A percentile compares a stretch with the other conserved stretches of the same genome.
Conservation (phyloP, 2,329 filamentous ascomycete genomes). For the Moelleriella libera region DNA sequence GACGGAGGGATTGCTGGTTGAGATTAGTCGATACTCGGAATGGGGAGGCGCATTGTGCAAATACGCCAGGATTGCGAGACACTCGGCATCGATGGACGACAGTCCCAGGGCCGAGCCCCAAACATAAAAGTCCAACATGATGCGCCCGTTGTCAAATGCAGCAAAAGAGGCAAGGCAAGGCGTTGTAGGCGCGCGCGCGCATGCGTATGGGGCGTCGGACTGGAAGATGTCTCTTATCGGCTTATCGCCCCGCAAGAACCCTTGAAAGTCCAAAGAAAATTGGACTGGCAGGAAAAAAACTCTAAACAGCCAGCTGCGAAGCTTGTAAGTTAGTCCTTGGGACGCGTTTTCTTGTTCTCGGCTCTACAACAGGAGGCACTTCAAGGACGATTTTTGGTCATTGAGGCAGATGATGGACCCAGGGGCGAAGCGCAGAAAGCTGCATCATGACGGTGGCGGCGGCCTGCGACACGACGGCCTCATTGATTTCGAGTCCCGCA, state of each 20-base stretch:
- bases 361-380: not conserved
- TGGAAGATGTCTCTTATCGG: slow-evolving; percentile 7
- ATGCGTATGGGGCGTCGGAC: too few relatives aligned
- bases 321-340: too few relatives aligned
- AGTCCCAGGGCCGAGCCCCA: slow-evolving; percentile 84
- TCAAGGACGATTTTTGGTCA: not conserved
- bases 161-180: too few relatives aligned
- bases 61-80: slow-evolving; percentile 70
- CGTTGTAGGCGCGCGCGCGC: too few relatives aligned
- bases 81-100: slow-evolving; percentile 84
- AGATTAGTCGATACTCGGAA: slow-evolving; percentile 53
- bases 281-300: not conserved
- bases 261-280: slow-evolving; percentile 3
- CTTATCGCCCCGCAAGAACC: slow-evolving; percentile 12
- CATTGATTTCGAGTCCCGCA: slow-evolving; percentile 25
- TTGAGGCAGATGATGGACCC: slow-evolving; percentile 24
- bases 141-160: too few relatives aligned
- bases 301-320: not conserved
- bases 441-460: slow-evolving; percentile 21
- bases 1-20: slow-evolving; percentile 57
- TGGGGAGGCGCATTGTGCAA: slow-evolving; percentile 48
- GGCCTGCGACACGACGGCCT: slow-evolving; percentile 19
- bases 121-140: slow-evolving; percentile 57
- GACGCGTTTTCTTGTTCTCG: too few relatives aligned
- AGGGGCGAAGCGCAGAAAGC: slow-evolving; percentile 33